Evolutionary conservation across 2,329 filamentous ascomycete species (phyloP), one percentile per base, ranked within the genome.

Genomic region (Aspergillus oerlinghausenensis): DNA sequence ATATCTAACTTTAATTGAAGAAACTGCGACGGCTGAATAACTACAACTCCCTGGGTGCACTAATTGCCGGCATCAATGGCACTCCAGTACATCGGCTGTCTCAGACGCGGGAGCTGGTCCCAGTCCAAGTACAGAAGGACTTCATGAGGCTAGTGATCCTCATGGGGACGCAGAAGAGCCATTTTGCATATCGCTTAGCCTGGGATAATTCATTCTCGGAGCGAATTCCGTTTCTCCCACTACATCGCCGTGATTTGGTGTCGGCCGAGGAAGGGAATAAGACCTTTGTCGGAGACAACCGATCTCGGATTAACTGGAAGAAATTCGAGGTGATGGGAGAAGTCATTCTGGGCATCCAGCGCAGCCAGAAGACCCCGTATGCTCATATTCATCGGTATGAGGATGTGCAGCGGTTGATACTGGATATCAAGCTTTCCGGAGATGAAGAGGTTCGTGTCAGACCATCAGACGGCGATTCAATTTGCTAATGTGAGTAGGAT

Each of bases 301-400:
- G 81, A 61, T 84, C 90, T 60, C 82, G 90, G 52, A 90, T 99
- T 70, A 97, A 97, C 71, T 99, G 94, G 94, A 92, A 88, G 75
- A 99, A 99, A 71, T 99, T 97, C 67, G 93, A 97, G 73, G 88
- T 99, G 32, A 86, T 97, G 75, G 92, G 92, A 6, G 93, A 97
- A 65, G 89, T 97, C 4, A 83, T 97, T 53, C 80, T 97, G 58
- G 88, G 90, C 2, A 87, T 99, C 54, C 95, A 97, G 83, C 88
- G 88, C 75, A 96, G 93, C 67, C 92, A 97, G 74, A 89, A 89
- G 54, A 86, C 86, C 50, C 87, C 91, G 4, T 97, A 97, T 63
- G 84, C 85, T 26, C 88, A 87, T 60, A 77, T 93, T 60, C 78
- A 79, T 35, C 86, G 82, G 66, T 87, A 88, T 65, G 88, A 93